These are phyloP conservation scores for Alternaria longipes DNA, from an alignment of 2,329 filamentous ascomycete species.

Conservation along the genomic window DNA sequence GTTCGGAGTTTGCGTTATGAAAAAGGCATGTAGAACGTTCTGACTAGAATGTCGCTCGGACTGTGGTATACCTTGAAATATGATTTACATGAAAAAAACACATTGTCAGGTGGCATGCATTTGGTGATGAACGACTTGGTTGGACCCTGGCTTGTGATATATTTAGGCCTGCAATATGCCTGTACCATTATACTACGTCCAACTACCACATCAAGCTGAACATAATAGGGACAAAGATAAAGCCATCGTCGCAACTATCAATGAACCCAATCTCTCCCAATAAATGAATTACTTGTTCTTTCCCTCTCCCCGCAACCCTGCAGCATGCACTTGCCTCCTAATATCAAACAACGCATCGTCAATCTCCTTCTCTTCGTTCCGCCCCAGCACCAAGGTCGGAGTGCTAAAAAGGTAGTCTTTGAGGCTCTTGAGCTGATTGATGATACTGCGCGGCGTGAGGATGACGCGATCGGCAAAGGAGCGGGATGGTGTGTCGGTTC, in stretches of 20 bases:
- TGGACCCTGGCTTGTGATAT: too few relatives aligned
- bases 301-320: slow-evolving; percentile 62
- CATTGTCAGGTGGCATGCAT: too few relatives aligned
- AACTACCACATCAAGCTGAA: too few relatives aligned
- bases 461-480: slow-evolving; percentile 48
- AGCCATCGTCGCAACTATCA: too few relatives aligned
- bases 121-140: too few relatives aligned
- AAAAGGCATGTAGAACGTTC: neutral
- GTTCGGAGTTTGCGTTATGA: neutral
- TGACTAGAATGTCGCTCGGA: neutral
- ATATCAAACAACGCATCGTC: slow-evolving; percentile 84
- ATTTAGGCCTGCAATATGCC: too few relatives aligned
- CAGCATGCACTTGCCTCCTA: slow-evolving; percentile 76
- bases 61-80: neutral
- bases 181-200: too few relatives aligned
- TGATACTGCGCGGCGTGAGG: slow-evolving; percentile 59
- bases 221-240: too few relatives aligned
- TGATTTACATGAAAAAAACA: neutral
- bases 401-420: slow-evolving; percentile 64
- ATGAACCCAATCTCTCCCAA: too few relatives aligned
- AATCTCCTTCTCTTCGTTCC: slow-evolving; percentile 72
- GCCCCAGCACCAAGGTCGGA: slow-evolving; percentile 65
- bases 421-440: slow-evolving; percentile 56
- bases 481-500: slow-evolving; percentile 35
- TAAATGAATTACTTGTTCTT: neutral